These are phyloP conservation scores for Xylariaceae sp. DNA, from an alignment of 2,329 filamentous ascomycete genomes.

Conservation along the genomic window DNA sequence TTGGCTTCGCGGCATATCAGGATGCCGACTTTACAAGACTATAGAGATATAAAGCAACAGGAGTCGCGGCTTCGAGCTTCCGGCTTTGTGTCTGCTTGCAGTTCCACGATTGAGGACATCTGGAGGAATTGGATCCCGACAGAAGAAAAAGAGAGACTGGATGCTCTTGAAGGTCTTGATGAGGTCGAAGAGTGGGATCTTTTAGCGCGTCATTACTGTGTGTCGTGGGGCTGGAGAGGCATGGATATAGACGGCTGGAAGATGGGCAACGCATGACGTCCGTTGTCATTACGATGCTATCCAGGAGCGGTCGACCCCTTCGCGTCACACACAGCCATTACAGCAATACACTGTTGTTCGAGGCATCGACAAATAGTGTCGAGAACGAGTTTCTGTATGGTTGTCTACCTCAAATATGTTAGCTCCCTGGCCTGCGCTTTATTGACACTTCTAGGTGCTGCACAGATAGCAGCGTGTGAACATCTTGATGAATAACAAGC, in stretches of 20 bases:
- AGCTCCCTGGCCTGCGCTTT: too few species aligned
- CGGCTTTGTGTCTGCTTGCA: constrained; percentile 56
- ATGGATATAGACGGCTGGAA: constrained; percentile 33
- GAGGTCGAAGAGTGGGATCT: constrained; percentile 94
- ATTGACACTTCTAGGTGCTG: too few species aligned
- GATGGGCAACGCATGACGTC: background rate
- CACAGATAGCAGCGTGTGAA: too few species aligned
- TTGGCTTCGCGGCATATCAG: constrained; percentile 77
- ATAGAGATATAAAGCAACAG: constrained; percentile 68
- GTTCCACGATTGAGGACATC: constrained; percentile 53
- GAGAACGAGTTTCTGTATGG: too few species aligned
- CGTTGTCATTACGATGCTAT: too few species aligned
- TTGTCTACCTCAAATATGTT: too few species aligned
- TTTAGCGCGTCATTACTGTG: constrained; percentile 82
- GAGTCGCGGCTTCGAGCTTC: constrained; percentile 61
- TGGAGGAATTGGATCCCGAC: constrained; percentile 72
- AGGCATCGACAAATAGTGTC: too few species aligned
- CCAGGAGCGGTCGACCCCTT: too few species aligned
- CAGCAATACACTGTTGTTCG: too few species aligned
- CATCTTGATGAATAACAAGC: too few species aligned
- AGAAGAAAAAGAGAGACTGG: constrained; percentile 75
- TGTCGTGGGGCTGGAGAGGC: constrained; percentile 83
- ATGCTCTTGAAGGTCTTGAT: constrained; percentile 80
- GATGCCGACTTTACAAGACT: constrained; percentile 77
- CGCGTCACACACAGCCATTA: too few species aligned